These are phyloP conservation scores for Calendula officinalis DNA, from an alignment of 129 eudicot genomes.

Conservation along the genomic window DNA sequence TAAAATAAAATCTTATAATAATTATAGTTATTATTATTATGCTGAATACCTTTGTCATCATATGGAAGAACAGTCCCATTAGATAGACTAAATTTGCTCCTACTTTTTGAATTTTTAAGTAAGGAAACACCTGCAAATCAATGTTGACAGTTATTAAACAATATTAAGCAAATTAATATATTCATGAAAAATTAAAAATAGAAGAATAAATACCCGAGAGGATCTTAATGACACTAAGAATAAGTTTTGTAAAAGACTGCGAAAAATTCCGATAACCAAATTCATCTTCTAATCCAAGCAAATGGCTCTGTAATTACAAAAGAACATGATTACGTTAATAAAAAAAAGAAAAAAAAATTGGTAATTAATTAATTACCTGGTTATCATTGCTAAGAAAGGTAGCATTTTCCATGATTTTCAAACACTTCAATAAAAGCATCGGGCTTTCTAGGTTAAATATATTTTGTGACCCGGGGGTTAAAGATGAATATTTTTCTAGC, in stretches of 20 bases:
- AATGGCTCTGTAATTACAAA: constrained; percentile 56
- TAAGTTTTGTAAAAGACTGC: constrained; percentile 58
- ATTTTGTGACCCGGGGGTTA: constrained; percentile 40
- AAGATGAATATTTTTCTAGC: constrained; percentile 42
- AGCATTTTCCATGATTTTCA: constrained; percentile 93
- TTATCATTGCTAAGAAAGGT: constrained; percentile 80
- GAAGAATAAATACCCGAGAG: constrained; percentile 64
- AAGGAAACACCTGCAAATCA: constrained; percentile 54
- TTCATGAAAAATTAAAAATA: neutral
- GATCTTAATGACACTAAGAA: constrained; percentile 67
- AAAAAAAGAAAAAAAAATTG: too few relatives aligned
- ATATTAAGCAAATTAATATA: neutral
- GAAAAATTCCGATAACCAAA: constrained; percentile 44
- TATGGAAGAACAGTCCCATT: constrained; percentile 30
- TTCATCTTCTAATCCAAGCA: constrained; percentile 70
- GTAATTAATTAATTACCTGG: too few relatives aligned
- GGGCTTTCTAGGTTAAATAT: constrained; percentile 52
- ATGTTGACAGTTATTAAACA: constrained; percentile 4
- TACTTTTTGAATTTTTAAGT: constrained; percentile 32
- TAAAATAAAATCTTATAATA: neutral
- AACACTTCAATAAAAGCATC: constrained; percentile 69
- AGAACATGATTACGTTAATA: constrained; percentile 5
- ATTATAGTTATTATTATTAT: neutral
- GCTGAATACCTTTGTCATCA: constrained; percentile 39
- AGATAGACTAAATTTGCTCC: neutral